Evolutionary conservation across 176 grass and related monocot genomes (phyloP).

Genomic region (Oryza punctata): DNA sequence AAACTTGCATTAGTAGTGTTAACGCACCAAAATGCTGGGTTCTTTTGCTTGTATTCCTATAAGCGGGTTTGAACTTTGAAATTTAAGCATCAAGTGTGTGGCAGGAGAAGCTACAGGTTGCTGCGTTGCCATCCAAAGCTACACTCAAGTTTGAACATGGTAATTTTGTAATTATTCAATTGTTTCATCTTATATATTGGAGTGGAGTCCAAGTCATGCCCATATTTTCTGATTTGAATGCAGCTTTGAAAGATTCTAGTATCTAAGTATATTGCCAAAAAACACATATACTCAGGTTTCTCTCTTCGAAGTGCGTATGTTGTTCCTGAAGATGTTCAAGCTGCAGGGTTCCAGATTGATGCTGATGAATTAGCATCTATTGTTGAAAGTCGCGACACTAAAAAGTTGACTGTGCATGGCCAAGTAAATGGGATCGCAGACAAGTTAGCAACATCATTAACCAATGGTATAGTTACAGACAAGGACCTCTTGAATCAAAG

Average conservation of each 20-base stretch:
- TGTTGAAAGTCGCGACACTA: slow-evolving; percentile 48
- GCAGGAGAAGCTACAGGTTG: slow-evolving; percentile 67
- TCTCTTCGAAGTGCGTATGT: slow-evolving; percentile 39
- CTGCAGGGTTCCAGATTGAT: slow-evolving; percentile 61
- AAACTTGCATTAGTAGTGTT: background rate
- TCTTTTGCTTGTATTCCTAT: background rate
- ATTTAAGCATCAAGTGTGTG: slow-evolving; percentile 5
- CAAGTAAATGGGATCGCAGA: slow-evolving; percentile 45
- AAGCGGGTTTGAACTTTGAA: background rate
- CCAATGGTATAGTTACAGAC: slow-evolving; percentile 42
- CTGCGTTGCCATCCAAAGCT: slow-evolving; percentile 53
- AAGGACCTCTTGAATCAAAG: slow-evolving; percentile 40
- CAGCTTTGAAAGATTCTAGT: slow-evolving; percentile 15
- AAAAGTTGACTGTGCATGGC: slow-evolving; percentile 42
- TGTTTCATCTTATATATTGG: slow-evolving; percentile 7
- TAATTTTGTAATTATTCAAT: slow-evolving; percentile 35
- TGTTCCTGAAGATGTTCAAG: slow-evolving; percentile 48
- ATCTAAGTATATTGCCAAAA: slow-evolving; percentile 43
- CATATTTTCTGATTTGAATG: slow-evolving; percentile 12
- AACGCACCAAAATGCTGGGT: background rate
- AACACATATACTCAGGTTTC: slow-evolving; percentile 48
- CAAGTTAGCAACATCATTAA: slow-evolving; percentile 52
- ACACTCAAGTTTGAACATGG: slow-evolving; percentile 61
- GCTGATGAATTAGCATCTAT: slow-evolving; percentile 55
- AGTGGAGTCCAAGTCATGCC: slow-evolving; percentile 18